These are phyloP conservation scores for Teunomyces funiuensis DNA, from an alignment of 805 yeast species.

Conservation along the genomic window DNA sequence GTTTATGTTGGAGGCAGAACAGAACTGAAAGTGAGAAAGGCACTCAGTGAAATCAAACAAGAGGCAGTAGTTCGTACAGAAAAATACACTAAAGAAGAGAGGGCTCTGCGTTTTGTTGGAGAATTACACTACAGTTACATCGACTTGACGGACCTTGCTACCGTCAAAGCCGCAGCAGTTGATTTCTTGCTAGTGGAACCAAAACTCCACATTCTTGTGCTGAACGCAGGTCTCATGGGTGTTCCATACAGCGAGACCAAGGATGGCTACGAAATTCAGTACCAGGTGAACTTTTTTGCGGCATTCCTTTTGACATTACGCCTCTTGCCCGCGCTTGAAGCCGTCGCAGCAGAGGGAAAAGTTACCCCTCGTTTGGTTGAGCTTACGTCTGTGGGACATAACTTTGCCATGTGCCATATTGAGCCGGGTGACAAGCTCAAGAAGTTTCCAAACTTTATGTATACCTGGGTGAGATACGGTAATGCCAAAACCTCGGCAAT, in stretches of 20 bases:
- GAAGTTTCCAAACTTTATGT: conserved; percentile 23
- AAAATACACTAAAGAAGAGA: not conserved
- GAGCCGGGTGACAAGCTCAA: conserved; percentile 25
- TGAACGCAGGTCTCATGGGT: conserved; percentile 45
- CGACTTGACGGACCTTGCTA: conserved; percentile 47
- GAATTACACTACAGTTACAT: conserved; percentile 51
- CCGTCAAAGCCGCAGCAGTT: conserved; percentile 28
- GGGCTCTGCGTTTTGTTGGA: conserved; percentile 37
- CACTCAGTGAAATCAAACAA: conserved; percentile 30
- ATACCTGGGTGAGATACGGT: conserved; percentile 36
- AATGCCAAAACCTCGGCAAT: conserved; percentile 34
- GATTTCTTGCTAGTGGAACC: conserved; percentile 24
- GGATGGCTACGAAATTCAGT: conserved; percentile 41
- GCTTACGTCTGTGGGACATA: conserved; percentile 36
- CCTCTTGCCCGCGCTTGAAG: conserved; percentile 27
- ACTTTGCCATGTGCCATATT: conserved; percentile 20
- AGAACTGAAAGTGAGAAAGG: conserved; percentile 28
- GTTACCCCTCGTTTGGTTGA: conserved; percentile 30
- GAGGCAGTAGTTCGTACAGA: conserved; percentile 30
- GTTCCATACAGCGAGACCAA: conserved; percentile 34
- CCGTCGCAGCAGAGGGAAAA: conserved; percentile 15
- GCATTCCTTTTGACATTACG: conserved; percentile 34
- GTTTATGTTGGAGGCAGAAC: conserved; percentile 40
- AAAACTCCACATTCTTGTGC: conserved; percentile 32
- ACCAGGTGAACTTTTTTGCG: conserved; percentile 38